Base-by-base conservation (phyloP, 129 eudicot species). In the Artemisia annua region DNA sequence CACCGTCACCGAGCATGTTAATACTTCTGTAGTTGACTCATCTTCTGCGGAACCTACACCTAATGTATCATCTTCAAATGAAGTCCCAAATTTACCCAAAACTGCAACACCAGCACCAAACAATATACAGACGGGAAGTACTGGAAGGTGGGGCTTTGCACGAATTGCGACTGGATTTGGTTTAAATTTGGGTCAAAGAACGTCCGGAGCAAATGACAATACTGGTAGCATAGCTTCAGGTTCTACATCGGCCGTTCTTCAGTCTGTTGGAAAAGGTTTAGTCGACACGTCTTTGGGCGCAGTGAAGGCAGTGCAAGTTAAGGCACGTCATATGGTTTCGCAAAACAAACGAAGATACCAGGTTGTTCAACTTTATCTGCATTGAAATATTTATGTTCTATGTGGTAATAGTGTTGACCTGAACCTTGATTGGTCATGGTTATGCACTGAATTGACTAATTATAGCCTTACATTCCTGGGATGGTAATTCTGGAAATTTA, bases 271-370 rank as follows among this genome's bases (percentile, higher is more conserved):
- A 35, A 94, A 90, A 84, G 98, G 96, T 62, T 74, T 90, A 63
- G 96, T 94, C 73, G 99, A 90, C 74, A 79, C 99, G 28, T 94
- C 99, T 71, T n/a, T 83, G 71, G 79, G 75, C 75, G 99, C 99
- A n/a, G 87, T 94, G 71, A 94, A 88, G 83, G 97, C 97, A 49
- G 96, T 94, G 66, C 99, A 94, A 83, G 89, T 90, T 63, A 90
- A 84, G 81, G 97, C 99, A 51, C 96, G 99, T 19, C 99, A 86
- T 56, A 78, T 88, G 81, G 99, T 94, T 80, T 94, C 99, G 39
- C 97, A 94, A 77, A 94, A 94, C 76, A 94, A 94, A 79, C 77
- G 99, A 75, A 88, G 99, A 82, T 94, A 94, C 86, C 99, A 94
- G 97, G 97, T 91, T 79, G 76, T 26, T 67, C 4, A 62, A 66